Base-by-base conservation (phyloP, 2,329 filamentous ascomycete genomes). In the Zymoseptoria ardabiliae region DNA sequence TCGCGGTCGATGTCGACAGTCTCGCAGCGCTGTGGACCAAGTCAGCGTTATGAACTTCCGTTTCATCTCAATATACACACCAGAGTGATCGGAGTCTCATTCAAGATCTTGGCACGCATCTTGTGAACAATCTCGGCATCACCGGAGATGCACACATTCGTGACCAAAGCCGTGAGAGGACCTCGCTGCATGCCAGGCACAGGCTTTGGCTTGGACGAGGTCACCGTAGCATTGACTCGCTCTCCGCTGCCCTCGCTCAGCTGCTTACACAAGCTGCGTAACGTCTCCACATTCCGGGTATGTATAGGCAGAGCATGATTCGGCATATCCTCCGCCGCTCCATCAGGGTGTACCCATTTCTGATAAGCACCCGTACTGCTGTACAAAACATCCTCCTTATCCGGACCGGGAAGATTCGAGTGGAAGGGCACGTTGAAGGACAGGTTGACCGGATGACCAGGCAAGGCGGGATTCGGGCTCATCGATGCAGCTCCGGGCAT, bases 371-470 rank as follows among this genome's bases (percentile, higher is more conserved):
- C 89, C 59, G 86, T 85, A 64, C 90, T 96, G 64, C 93, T 91
- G 77, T 97, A 93, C 62, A 97, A 84, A 70, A 99, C 90, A 75
- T 97, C 92, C 75, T 97, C 91, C 67, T 89, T 89, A 71, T 97
- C 91, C 64, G 94, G 94, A 35, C 94, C 94, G 63, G 90, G 85
- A 62, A 99, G 85, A 70, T 93, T 93, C 65, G 90, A 96, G 68
- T 91, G 87, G 77, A 97, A 97, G 62, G 94, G 94, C 54, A 99
- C 89, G 73, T 97, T 97, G 85, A 99, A 97, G 65, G 91, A 93
- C 74, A 96, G 88, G 76, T 95, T 91, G 75, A 97, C 90, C 66
- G 85, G 86, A 56, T 87, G 81, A 73, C 93, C 89, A 71, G 87
- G 82, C 63, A 87, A 81, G 60, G 88, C 85, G 66, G 88, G 86